Percentiles rank a stretch among this genome's conserved stretches.
Evolutionary conservation across 257 asterid genomes (phyloP).

Genomic region (Capsicum rhomboideum): DNA sequence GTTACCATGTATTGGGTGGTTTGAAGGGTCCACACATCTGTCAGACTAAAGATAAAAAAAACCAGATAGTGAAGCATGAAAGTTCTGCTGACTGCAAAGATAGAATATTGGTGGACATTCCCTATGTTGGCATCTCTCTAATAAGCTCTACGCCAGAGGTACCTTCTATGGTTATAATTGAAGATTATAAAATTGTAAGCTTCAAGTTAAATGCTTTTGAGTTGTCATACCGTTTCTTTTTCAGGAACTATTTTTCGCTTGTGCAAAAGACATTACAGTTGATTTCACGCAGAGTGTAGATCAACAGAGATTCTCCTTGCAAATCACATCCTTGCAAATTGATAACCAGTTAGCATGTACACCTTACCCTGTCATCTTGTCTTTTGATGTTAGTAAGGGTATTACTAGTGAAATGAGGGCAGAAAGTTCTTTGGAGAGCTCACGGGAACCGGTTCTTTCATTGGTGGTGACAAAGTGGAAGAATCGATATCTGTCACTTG

Average conservation of each 20-base stretch:
- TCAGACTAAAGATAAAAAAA: conserved; percentile 44
- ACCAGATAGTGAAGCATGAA: conserved; percentile 39
- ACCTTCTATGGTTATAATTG: conserved; percentile 3
- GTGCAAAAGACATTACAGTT: conserved; percentile 61
- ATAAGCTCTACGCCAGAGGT: conserved; percentile 91
- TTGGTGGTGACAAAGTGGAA: conserved; percentile 87
- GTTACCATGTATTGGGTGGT: conserved; percentile 66
- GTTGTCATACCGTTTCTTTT: conserved; percentile 16
- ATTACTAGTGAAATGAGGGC: conserved; percentile 25
- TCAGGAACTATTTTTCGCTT: conserved; percentile 84
- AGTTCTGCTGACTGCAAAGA: conserved; percentile 46
- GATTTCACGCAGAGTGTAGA: conserved; percentile 70
- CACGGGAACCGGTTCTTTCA: conserved; percentile 67
- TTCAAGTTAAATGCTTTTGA: neutral
- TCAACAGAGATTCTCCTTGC: conserved; percentile 70
- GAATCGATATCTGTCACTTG: conserved; percentile 53
- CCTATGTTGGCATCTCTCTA: conserved; percentile 83
- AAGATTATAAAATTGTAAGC: neutral
- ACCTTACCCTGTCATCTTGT: conserved; percentile 83
- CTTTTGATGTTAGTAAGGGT: conserved; percentile 53
- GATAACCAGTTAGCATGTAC: conserved; percentile 78
- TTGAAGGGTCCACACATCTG: conserved; percentile 47
- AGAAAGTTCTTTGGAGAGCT: conserved; percentile 32
- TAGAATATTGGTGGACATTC: conserved; percentile 56
- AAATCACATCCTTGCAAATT: conserved; percentile 65